Evolutionary conservation across 2,329 filamentous ascomycete species (phyloP).

Genomic region (Penicillium corylophilum): DNA sequence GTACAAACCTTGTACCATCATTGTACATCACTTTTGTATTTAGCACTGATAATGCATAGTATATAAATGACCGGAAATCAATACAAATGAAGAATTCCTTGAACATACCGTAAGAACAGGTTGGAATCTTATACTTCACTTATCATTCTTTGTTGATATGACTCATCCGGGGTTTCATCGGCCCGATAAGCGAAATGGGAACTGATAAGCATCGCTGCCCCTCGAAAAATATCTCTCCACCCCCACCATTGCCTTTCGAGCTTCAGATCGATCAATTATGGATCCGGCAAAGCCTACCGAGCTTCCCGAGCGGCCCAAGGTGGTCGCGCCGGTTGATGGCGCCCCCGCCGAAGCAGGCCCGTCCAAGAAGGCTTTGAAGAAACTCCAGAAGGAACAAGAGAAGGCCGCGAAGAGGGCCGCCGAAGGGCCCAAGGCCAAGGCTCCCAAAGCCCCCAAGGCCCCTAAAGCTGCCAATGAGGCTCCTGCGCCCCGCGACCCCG

Average conservation of each 20-base stretch:
- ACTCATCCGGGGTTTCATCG: conserved; percentile 29
- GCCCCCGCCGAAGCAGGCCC: conserved; percentile 4
- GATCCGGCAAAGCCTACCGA: conserved; percentile 26
- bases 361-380: conserved; percentile 54
- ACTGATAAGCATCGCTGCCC: conserved; percentile 28
- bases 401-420: conserved; percentile 31
- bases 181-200: conserved; percentile 26
- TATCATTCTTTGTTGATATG: conserved; percentile 11
- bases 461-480: conserved; percentile 31
- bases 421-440: conserved; percentile 30
- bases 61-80: neutral
- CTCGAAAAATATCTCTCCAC: conserved; percentile 21
- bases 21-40: conserved; percentile 8
- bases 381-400: conserved; percentile 26
- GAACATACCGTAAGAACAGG: neutral
- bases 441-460: conserved; percentile 49
- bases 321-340: conserved; percentile 6
- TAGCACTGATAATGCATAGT: conserved; percentile 5
- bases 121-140: neutral
- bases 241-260: conserved; percentile 17
- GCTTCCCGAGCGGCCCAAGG: conserved; percentile 26
- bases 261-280: conserved; percentile 17
- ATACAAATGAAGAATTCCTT: neutral
- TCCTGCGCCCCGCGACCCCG: conserved; percentile 42
- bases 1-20: conserved; percentile 12